Evolutionary conservation across 176 grass and related monocot genomes (phyloP).

Genomic region (Zea mays): Zm-B73-REFERENCE-NAM-5.0 NC_050096.1:298005001-298005500

Average conservation of each 20-base stretch:
- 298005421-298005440: constrained; percentile 25
- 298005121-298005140: neutral
- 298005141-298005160: neutral
- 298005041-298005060: neutral
- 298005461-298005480: neutral
- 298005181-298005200: neutral
- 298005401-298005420: constrained; percentile 28
- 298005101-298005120: neutral
- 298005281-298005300: neutral
- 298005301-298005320: constrained; percentile 2
- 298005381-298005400: constrained; percentile 19
- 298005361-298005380: neutral
- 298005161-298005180: neutral
- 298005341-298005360: constrained; percentile 29
- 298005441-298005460: neutral
- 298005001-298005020: neutral
- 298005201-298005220: constrained; percentile 3
- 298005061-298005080: neutral
- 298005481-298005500: constrained; percentile 1
- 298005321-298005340: constrained; percentile 1
- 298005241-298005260: neutral
- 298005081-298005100: neutral
- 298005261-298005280: constrained; percentile 34
- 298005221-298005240: constrained; percentile 42
- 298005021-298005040: neutral